Evolutionary conservation across 352 stramenopile genomes (phyloP), one percentile per base, ranked within the genome.

Genomic region (Pythium rhizo-oryzae): DNA sequence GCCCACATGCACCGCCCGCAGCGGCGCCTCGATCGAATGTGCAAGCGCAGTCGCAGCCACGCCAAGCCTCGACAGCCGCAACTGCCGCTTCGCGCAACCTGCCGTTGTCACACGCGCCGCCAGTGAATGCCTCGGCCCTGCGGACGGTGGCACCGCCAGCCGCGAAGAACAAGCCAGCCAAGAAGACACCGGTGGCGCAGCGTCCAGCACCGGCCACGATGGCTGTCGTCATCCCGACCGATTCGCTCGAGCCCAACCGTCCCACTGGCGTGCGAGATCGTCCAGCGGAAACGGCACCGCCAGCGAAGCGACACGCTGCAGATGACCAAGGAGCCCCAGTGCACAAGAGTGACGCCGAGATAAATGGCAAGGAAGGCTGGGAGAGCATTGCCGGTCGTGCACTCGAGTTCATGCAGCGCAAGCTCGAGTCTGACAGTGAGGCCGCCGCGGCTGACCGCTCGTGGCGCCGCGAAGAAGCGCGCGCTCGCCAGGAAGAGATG

Each of bases 391-490:
- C 53, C 12, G 35, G 58, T 21, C 39, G 52, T 12, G 52, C 59
- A 0, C 21, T 72, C 13, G 58, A 39, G 23, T 51, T 63, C 6
- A 43, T 67, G 25, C 24, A 67, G 44, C 50, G 55, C 23, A 72
- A 72, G 46, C 47, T 72, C 33, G 58, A 67, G 25, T 23, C 54
- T 9, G 65, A 72, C 43, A 59, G 33, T 19, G 44, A 67, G 23
- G 21, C n/a, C 11, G 58, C 58, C 0, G 54, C 56, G 16, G 50
- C 44, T 2, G 65, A 72, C 21, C 65, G 65, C 18, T 33, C 52
- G 33, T 64, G 44, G 33, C 65, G 65, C 25, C 58, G 53, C 24
- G 53, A 72, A 51, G 58, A 67, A 51, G 52, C 52, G 18, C 52
- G 51, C 12, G 50, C 51, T 39, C 58, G 52, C 11, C 19, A 35